Conservation (phyloP, 2,329 filamentous ascomycete genomes). For the Cryoendolithus antarcticus region DNA sequence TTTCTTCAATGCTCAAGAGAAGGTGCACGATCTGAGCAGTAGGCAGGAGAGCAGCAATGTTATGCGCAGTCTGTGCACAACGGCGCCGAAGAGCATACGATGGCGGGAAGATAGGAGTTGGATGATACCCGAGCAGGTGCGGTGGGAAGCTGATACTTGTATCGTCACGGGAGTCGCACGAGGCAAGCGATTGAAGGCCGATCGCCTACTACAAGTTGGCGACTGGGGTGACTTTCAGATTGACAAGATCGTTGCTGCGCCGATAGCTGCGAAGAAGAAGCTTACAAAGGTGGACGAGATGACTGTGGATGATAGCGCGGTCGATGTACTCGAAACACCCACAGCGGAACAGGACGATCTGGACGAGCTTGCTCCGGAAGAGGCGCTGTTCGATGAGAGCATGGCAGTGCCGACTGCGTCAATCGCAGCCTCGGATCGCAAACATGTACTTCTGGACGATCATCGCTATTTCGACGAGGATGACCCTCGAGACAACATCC, state of each 20-base stretch:
- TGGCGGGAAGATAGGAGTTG: constrained; percentile 95
- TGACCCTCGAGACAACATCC: constrained; percentile 45
- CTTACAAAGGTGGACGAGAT: constrained; percentile 45
- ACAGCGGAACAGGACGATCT: constrained; percentile 73
- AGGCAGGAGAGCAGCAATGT: constrained; percentile 84
- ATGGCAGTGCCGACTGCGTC: constrained; percentile 37
- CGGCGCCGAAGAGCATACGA: constrained; percentile 80
- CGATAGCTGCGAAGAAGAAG: constrained; percentile 45
- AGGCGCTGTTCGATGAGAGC: constrained; percentile 59
- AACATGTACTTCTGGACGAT: constrained; percentile 86
- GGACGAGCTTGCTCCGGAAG: constrained; percentile 74
- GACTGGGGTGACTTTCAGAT: constrained; percentile 94
- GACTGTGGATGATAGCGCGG: constrained; percentile 50
- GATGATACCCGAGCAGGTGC: constrained; percentile 78
- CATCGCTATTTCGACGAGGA: constrained; percentile 97
- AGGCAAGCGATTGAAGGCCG: constrained; percentile 75
- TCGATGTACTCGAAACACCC: constrained; percentile 55
- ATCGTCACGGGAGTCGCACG: constrained; percentile 70
- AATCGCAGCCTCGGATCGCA: constrained; percentile 41
- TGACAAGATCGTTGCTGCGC: constrained; percentile 72
- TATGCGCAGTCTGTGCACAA: constrained; percentile 81
- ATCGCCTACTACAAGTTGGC: constrained; percentile 79
- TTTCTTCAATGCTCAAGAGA: constrained; percentile 87
- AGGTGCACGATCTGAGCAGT: constrained; percentile 76
- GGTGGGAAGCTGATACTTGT: constrained; percentile 48